Percentiles rank a stretch among this genome's conserved stretches.
phyloP scores from a whole-genome alignment of 345 rosid species.

The Murraya paniculata region DNA sequence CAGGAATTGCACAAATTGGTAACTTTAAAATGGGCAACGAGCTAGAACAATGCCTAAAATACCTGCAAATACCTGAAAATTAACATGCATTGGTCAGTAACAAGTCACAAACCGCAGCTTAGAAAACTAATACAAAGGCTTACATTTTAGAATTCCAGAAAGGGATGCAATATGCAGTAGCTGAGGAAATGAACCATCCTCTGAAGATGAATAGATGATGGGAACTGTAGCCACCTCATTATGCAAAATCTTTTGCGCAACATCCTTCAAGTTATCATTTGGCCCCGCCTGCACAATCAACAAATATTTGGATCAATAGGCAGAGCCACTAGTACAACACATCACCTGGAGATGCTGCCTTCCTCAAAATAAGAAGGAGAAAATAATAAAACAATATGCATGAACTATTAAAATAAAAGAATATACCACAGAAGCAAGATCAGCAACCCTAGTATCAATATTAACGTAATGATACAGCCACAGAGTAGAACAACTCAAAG shows the following conservation, averaged over 20 bases:
- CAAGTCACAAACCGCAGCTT: neutral
- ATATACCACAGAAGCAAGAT: neutral
- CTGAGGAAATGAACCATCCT: constrained; percentile 61
- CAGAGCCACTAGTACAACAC: neutral
- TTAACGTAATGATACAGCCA: neutral
- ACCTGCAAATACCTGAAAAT: constrained; percentile 55
- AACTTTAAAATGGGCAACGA: constrained; percentile 48
- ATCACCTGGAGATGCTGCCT: neutral
- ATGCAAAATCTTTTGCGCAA: constrained; percentile 48
- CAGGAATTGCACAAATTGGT: constrained; percentile 44
- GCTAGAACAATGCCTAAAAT: constrained; percentile 45
- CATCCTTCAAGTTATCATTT: constrained; percentile 46
- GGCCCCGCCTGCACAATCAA: constrained; percentile 52
- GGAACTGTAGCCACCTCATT: constrained; percentile 45
- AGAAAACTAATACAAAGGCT: constrained; percentile 18
- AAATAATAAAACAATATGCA: neutral
- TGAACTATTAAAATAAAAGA: neutral
- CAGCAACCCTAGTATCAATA: neutral
- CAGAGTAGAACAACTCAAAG: neutral
- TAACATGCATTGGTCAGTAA: constrained; percentile 24
- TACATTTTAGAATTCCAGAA: constrained; percentile 52
- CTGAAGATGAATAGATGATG: constrained; percentile 46
- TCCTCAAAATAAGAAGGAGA: neutral
- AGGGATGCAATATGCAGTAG: constrained; percentile 52
- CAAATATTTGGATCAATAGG: neutral